These are phyloP conservation scores for Thelonectria discophora DNA, from an alignment of 2,329 filamentous ascomycete species.

Conservation along the genomic window DNA sequence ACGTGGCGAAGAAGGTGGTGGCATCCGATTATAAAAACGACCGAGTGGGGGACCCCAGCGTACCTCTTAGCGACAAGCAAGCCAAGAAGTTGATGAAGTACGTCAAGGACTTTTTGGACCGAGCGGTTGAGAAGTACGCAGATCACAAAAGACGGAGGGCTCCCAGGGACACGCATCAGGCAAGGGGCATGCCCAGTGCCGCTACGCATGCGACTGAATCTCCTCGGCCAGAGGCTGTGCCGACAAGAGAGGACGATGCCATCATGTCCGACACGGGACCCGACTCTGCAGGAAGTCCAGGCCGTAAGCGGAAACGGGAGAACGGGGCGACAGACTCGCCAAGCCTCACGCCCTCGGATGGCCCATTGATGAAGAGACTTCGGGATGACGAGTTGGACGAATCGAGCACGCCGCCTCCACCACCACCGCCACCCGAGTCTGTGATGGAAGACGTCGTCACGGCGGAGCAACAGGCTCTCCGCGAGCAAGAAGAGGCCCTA, in stretches of 20 bases:
- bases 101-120: constrained; percentile 87
- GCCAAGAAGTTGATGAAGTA: constrained; percentile 83
- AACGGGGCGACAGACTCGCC: constrained; percentile 50
- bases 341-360: constrained; percentile 61
- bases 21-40: constrained; percentile 90
- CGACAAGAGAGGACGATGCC: constrained; percentile 47
- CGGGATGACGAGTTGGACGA: constrained; percentile 57
- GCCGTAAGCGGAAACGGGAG: constrained; percentile 73
- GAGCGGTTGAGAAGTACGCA: constrained; percentile 79
- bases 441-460: constrained; percentile 48
- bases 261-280: constrained; percentile 54
- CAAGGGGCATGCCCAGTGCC: constrained; percentile 23
- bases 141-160: constrained; percentile 73
- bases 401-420: constrained; percentile 56
- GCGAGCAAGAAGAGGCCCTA: constrained; percentile 60
- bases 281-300: constrained; percentile 57
- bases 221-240: constrained; percentile 24
- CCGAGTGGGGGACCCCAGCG: constrained; percentile 82
- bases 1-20: constrained; percentile 87
- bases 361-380: constrained; percentile 63
- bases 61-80: constrained; percentile 76
- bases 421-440: constrained; percentile 57
- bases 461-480: constrained; percentile 56
- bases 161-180: constrained; percentile 47
- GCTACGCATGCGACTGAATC: constrained; percentile 35